Percentiles rank a stretch among this genome's conserved stretches.
phyloP scores from a whole-genome alignment of 345 rosid species.

The Citrus trifoliata region DNA sequence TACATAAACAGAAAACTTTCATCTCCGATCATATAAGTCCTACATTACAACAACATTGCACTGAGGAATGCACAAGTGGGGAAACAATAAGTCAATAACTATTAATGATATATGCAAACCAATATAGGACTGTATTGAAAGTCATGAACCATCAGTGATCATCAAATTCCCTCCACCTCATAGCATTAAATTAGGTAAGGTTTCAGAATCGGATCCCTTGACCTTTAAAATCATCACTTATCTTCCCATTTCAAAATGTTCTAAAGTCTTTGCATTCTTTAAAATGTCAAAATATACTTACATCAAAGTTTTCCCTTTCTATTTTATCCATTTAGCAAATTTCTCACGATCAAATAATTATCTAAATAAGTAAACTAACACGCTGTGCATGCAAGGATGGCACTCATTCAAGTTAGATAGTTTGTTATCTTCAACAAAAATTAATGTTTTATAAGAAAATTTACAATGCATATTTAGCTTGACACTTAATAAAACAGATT shows the following conservation, averaged over 20 bases:
- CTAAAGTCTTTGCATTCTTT: neutral
- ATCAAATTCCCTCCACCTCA: neutral
- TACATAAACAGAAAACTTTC: neutral
- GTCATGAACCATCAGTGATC: neutral
- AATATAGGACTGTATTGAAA: neutral
- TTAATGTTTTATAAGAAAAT: too few relatives aligned
- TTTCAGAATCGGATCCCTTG: neutral
- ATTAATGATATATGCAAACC: neutral
- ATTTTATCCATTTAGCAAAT: neutral
- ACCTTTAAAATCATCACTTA: neutral
- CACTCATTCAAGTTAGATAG: neutral
- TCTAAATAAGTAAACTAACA: neutral
- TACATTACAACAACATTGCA: neutral
- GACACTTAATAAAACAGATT: neutral
- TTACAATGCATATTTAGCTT: neutral
- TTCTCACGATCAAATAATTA: neutral
- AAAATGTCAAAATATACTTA: neutral
- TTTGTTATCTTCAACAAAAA: neutral
- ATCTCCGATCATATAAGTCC: neutral
- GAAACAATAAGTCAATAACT: neutral
- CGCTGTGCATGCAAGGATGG: neutral
- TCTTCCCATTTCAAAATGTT: neutral
- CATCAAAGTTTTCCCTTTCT: neutral
- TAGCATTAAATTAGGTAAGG: neutral
- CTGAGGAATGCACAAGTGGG: neutral